Conservation (phyloP, 2,329 filamentous ascomycete species). For the Fusarium sambucinum region DNA sequence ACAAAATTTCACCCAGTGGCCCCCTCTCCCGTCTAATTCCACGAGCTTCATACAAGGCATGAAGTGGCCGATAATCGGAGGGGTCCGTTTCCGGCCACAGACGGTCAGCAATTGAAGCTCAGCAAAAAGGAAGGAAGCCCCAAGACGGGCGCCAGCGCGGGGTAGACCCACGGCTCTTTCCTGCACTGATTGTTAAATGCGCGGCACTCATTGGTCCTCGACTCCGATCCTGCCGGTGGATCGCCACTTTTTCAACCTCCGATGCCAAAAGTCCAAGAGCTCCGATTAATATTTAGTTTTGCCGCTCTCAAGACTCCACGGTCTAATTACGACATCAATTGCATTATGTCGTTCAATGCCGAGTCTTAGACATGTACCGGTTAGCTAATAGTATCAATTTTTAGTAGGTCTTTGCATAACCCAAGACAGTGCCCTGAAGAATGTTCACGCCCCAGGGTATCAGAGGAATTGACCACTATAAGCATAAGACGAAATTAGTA, state of each 20-base stretch:
- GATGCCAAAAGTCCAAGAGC: conserved; percentile 36
- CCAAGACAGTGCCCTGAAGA: neutral
- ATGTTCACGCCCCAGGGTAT: no score
- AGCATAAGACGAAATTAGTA: no score
- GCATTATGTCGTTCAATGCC: conserved; percentile 3
- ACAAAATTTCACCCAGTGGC: conserved; percentile 42
- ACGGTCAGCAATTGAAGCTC: conserved; percentile 44
- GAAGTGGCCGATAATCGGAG: conserved; percentile 51
- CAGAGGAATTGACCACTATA: no score
- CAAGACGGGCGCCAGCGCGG: conserved; percentile 45
- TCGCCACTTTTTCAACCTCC: conserved; percentile 46
- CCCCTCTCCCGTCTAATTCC: conserved; percentile 31
- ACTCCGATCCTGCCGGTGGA: conserved; percentile 34
- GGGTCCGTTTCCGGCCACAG: conserved; percentile 29
- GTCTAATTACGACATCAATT: conserved; percentile 37
- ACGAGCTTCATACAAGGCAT: conserved; percentile 45
- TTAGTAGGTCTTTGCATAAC: neutral
- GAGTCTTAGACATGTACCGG: conserved; percentile 2
- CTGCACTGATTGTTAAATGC: conserved; percentile 50
- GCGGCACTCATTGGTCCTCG: conserved; percentile 40
- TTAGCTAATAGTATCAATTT: conserved; percentile 5
- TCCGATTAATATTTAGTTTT: conserved; percentile 26
- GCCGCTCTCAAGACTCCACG: conserved; percentile 10
- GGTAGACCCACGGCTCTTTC: conserved; percentile 44
- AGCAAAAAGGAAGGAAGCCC: conserved; percentile 38